Evolutionary conservation across 208 protist genomes (phyloP).

Genomic region (Leishmania amazonensis): DNA sequence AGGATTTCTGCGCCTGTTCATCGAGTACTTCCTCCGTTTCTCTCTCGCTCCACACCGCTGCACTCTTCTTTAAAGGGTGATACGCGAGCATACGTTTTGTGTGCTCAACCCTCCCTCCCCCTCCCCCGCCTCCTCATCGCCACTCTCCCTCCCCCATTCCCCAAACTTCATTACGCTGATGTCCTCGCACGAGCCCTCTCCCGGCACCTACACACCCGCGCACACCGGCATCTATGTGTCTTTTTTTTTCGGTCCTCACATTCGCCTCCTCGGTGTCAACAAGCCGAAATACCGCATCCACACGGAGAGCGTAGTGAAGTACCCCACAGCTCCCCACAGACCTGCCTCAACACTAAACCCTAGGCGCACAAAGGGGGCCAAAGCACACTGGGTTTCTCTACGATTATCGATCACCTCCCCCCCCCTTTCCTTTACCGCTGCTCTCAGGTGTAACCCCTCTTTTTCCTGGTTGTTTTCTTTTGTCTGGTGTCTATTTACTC

Average conservation of each 20-base stretch:
- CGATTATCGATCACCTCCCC: background rate
- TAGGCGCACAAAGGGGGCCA: background rate
- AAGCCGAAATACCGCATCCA: background rate
- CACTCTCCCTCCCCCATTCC: background rate
- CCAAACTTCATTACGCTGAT: background rate
- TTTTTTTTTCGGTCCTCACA: background rate
- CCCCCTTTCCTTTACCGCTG: background rate
- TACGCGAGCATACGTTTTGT: background rate
- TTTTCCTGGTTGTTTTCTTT: constrained; percentile 3
- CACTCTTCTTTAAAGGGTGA: background rate
- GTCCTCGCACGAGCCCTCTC: background rate
- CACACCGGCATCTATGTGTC: background rate
- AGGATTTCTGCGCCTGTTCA: background rate
- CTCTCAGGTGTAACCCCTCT: background rate
- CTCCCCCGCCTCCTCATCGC: background rate
- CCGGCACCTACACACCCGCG: background rate
- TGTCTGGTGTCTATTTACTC: constrained; percentile 7
- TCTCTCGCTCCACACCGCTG: background rate
- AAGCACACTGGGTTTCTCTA: background rate
- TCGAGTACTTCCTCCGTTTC: background rate
- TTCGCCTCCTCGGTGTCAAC: background rate
- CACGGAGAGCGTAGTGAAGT: background rate
- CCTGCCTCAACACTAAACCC: background rate
- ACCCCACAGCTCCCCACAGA: background rate
- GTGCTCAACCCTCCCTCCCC: background rate